Evolutionary conservation across 2,329 filamentous ascomycete genomes (phyloP), one percentile per base, ranked within the genome.

Genomic region (Aspergillus arachidicola): DNA sequence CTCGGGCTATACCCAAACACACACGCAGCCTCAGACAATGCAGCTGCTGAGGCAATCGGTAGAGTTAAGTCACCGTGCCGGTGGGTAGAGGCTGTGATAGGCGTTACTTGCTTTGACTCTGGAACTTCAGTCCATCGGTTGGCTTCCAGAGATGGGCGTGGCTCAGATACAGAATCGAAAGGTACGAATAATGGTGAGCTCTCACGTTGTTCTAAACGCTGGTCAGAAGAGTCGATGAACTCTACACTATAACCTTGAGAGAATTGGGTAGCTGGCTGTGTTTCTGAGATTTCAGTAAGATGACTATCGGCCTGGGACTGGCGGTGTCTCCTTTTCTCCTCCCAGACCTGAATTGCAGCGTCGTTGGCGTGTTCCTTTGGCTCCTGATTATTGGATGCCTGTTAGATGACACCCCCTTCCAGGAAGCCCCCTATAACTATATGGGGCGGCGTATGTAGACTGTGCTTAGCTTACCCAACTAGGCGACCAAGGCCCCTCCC

Each of bases 401-500:
- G 56, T 69, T 61, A 70, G 62, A 45, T 23, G 32, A 38, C 45
- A 28, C 38, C 50, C 21, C 43, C 57, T 28, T 48, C 50, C 23
- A 32, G 19, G 34, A 32, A 30, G 46, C 48, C 36, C 14, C 5
- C 23, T n/a, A 30, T 14, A 45, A n/a, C 48, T 23, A 59, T 21
- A 41, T 38, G 48, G 19, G 16, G 30, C 41, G 21, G 34, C 11
- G 19, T n/a, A 45, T 34, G 30, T 26, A 45, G 16, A 55, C 16
- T 10, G 51, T 48, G 41, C 36, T 16, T 9, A 58, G 75, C 76
- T 71, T 68, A 79, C 77, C 76, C 76, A 79, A 64, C 70, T 75
- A 58, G 77, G 76, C 36, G 72, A 68, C 66, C 72, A 79, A 32
- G 69, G 66, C 10, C 74, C 76, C 60, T 75, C 73, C 77, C 76